Evolutionary conservation across 1,284 basidiomycete genomes (phyloP), one percentile per base, ranked within the genome.

Genomic region (Rhodotorula sp.): DNA sequence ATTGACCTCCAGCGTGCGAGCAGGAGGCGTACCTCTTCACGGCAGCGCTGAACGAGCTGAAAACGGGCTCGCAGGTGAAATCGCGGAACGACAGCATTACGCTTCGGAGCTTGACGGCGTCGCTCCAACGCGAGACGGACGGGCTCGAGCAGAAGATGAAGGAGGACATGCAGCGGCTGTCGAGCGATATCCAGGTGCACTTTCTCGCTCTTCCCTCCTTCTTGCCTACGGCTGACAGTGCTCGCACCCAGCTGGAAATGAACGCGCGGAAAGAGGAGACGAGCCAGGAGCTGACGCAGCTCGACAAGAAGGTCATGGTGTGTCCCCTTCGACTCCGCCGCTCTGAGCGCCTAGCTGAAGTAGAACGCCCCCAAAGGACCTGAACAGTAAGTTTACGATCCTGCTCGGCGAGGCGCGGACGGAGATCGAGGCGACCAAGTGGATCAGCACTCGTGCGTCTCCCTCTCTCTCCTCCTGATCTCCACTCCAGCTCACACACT

Each of bases 1-100:
- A 22, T 22, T 22, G 13, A 15, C 19, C 25, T 17, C 8, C 22
- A 57, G 25, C 22, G n/a, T 39, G 12, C 13, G 25, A 32, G 39
- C 76, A 96, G 93, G 91, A 96, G 88, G 93, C 94, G 21, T 99
- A 99, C 81, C 85, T 98, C 37, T 98, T 97, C 82, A 88, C 90
- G 65, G 96, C 97, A 19, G 97, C 96, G 0, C 82, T 99, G 37
- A 91, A 92, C 0, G 94, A 99, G 81, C 84, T 97, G 55, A 87
- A 94, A 27, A 91, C 92, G 9, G 96, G 97, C 79, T 87, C 93
- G 54, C 89, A 90, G 17, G 88, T 94, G 74, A 88, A 88, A 67
- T 90, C 91, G 5, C 87, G 91, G 67, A 96, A 93, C 78, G 95
- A 97, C 79, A 90, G 88, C 27, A 88, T 93, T 27, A 86, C 90